Evolutionary conservation across 2,329 filamentous ascomycete species (phyloP).

Genomic region (Cladobotryum mycophilum): DNA sequence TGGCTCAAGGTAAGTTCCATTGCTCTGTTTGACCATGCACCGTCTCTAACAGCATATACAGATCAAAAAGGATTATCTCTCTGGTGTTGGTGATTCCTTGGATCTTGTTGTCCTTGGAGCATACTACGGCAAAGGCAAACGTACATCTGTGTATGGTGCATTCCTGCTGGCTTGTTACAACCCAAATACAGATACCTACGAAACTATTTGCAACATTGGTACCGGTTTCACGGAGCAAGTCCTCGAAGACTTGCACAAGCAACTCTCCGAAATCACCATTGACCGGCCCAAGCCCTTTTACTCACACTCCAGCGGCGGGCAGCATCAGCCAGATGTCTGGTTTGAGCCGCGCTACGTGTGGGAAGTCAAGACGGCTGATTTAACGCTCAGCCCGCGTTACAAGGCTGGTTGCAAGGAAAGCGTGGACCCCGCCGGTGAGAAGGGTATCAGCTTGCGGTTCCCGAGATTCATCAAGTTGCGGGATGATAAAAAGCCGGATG

Average conservation of each 20-base stretch:
- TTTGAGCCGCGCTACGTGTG: conserved; percentile 92
- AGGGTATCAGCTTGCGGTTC: conserved; percentile 84
- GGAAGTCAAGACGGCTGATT: conserved; percentile 95
- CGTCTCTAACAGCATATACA: conserved; percentile 25
- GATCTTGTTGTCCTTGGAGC: conserved; percentile 94
- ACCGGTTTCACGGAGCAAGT: conserved; percentile 94
- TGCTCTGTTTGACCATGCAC: neutral
- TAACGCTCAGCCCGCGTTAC: conserved; percentile 88
- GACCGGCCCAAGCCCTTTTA: conserved; percentile 94
- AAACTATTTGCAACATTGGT: conserved; percentile 97
- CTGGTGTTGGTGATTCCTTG: conserved; percentile 88
- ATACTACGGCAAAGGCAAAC: conserved; percentile 91
- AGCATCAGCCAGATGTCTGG: conserved; percentile 98
- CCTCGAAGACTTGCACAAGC: conserved; percentile 76
- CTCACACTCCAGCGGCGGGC: conserved; percentile 71
- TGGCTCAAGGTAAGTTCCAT: conserved; percentile 74
- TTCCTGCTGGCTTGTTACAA: conserved; percentile 97
- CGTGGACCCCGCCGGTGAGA: conserved; percentile 61
- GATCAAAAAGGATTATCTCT: conserved; percentile 98
- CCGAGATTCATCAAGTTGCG: conserved; percentile 86
- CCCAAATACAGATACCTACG: conserved; percentile 69
- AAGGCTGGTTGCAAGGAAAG: conserved; percentile 83
- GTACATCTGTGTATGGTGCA: conserved; percentile 89
- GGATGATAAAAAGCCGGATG: conserved; percentile 92
- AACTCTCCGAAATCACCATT: conserved; percentile 72